Evolutionary conservation across 345 rosid genomes (phyloP).

Genomic region (Streptanthus diversifolius): DNA sequence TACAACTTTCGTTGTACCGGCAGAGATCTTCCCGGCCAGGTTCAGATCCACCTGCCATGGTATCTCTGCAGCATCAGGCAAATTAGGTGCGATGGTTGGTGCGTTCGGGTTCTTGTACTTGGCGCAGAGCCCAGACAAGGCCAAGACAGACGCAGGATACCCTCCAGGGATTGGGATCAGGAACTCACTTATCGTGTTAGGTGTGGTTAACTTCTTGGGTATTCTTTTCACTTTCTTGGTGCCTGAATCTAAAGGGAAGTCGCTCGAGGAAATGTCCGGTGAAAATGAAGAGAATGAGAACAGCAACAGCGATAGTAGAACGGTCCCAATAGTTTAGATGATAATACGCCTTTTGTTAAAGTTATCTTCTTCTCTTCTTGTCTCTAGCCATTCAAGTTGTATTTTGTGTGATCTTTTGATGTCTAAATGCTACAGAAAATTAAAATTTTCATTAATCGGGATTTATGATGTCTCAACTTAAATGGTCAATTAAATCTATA

Average conservation of each 20-base stretch:
- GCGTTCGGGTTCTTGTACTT: slow-evolving; percentile 67
- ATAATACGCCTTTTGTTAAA: not conserved
- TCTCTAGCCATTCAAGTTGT: not conserved
- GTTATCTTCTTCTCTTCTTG: not conserved
- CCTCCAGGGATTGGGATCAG: slow-evolving; percentile 81
- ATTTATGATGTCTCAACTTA: no score
- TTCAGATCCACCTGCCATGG: slow-evolving; percentile 87
- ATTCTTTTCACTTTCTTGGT: slow-evolving; percentile 38
- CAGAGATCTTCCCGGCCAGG: slow-evolving; percentile 83
- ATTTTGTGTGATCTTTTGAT: not conserved
- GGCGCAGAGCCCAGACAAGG: slow-evolving; percentile 53
- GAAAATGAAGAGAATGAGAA: slow-evolving; percentile 36
- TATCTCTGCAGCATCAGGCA: slow-evolving; percentile 66
- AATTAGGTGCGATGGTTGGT: slow-evolving; percentile 79
- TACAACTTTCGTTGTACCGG: slow-evolving; percentile 83
- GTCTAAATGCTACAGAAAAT: not conserved
- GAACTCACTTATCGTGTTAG: slow-evolving; percentile 62
- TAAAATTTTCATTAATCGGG: not conserved
- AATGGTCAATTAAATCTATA: no score
- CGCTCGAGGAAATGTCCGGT: slow-evolving; percentile 37
- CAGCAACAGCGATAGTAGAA: slow-evolving; percentile 10
- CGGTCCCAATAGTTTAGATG: slow-evolving; percentile 29
- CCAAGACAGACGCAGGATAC: slow-evolving; percentile 77
- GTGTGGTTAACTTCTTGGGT: slow-evolving; percentile 48
- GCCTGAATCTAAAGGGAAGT: slow-evolving; percentile 37